Percentiles rank a stretch among this genome's conserved stretches.
phyloP scores from a whole-genome alignment of 768 basidiomycete species.

The Inosperma sp. region DNA sequence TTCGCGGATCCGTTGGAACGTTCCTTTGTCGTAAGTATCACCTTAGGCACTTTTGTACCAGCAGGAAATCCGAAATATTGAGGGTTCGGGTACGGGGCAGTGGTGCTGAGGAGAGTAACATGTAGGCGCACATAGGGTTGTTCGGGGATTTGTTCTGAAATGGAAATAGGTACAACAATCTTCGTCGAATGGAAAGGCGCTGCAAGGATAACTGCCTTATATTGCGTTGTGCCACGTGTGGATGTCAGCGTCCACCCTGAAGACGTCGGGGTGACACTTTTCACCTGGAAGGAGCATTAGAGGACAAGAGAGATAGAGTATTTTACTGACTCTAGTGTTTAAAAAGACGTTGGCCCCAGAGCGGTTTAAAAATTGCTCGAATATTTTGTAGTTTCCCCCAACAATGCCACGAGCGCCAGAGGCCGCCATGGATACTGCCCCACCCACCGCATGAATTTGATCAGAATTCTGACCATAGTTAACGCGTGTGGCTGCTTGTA shows the following conservation, averaged over 20 bases:
- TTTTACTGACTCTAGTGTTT: constrained; percentile 53
- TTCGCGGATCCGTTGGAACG: constrained; percentile 47
- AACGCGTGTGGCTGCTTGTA: constrained; percentile 77
- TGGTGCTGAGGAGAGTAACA: constrained; percentile 86
- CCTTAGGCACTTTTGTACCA: constrained; percentile 46
- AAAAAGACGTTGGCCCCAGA: constrained; percentile 69
- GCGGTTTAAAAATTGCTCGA: constrained; percentile 70
- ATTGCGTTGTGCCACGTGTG: constrained; percentile 43
- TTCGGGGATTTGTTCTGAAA: constrained; percentile 51
- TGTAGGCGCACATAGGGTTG: constrained; percentile 83
- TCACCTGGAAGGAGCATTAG: constrained; percentile 38
- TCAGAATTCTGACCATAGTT: constrained; percentile 81
- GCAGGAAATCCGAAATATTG: constrained; percentile 61
- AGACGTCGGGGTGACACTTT: constrained; percentile 41
- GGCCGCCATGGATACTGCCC: constrained; percentile 67
- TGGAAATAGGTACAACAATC: constrained; percentile 47
- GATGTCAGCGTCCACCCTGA: constrained; percentile 54
- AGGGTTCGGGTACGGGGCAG: constrained; percentile 52
- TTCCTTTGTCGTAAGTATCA: constrained; percentile 69
- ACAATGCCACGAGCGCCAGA: constrained; percentile 57
- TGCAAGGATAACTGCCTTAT: constrained; percentile 78
- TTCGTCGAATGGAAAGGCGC: constrained; percentile 74
- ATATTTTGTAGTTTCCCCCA: constrained; percentile 83
- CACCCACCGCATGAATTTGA: constrained; percentile 74
- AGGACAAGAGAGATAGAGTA: not conserved